These are phyloP conservation scores for Aspergillus ochraceoroseus DNA, from an alignment of 2,329 filamentous ascomycete species.

Conservation along the genomic window DNA sequence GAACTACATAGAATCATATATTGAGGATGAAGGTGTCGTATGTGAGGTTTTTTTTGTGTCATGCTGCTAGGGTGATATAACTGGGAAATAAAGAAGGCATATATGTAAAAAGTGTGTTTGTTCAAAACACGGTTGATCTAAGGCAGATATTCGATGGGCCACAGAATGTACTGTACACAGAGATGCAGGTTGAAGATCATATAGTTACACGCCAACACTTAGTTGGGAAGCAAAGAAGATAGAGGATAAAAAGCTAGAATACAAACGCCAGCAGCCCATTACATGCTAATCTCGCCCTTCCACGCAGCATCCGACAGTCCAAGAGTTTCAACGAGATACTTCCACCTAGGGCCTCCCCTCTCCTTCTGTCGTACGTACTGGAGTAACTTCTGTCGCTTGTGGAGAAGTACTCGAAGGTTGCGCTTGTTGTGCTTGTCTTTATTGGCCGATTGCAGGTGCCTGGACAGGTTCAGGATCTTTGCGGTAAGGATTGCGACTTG, in stretches of 20 bases:
- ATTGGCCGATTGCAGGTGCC: slow-evolving; percentile 65
- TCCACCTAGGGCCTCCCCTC: slow-evolving; percentile 84
- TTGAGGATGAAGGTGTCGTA: no score
- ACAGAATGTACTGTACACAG: background rate
- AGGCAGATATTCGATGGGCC: background rate
- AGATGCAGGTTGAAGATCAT: slow-evolving; percentile 5
- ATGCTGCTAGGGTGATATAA: no score
- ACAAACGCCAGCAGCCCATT: slow-evolving; percentile 29
- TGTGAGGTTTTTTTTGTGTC: no score
- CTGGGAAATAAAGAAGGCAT: no score
- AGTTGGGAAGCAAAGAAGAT: slow-evolving; percentile 8
- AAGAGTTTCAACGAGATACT: slow-evolving; percentile 74
- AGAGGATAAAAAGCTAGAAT: slow-evolving; percentile 13
- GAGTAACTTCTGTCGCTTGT: slow-evolving; percentile 82
- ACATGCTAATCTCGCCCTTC: slow-evolving; percentile 81
- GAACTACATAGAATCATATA: no score
- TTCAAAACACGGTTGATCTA: background rate
- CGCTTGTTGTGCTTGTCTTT: slow-evolving; percentile 94
- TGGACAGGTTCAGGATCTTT: slow-evolving; percentile 79
- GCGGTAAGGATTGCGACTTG: slow-evolving; percentile 92
- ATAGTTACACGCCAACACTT: slow-evolving; percentile 21
- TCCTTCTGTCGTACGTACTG: slow-evolving; percentile 85
- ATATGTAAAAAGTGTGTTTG: no score
- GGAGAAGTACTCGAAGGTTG: slow-evolving; percentile 77
- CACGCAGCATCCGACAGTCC: slow-evolving; percentile 84